phyloP scores from a whole-genome alignment of 2,329 filamentous ascomycete genomes.

The Colletotrichum sublineola region DNA sequence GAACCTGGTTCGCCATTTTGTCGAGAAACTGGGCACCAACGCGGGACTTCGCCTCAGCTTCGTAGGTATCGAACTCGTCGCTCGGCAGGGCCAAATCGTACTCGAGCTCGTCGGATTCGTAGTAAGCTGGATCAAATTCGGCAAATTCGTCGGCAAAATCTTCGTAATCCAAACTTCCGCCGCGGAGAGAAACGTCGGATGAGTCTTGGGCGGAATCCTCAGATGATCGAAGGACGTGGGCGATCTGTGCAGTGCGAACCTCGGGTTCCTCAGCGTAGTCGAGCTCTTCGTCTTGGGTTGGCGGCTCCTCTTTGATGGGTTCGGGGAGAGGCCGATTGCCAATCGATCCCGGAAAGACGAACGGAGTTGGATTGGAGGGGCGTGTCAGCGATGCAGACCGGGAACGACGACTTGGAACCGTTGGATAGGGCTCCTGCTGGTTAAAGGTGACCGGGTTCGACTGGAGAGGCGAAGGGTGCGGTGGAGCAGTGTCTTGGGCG shows the following conservation, averaged over 20 bases:
- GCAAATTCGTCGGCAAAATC: constrained; percentile 33
- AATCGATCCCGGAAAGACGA: background rate
- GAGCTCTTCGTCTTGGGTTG: constrained; percentile 18
- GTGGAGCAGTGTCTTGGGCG: constrained; percentile 34
- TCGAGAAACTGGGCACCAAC: constrained; percentile 30
- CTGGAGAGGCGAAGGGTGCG: constrained; percentile 38
- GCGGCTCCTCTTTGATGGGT: constrained; percentile 17
- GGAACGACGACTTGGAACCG: constrained; percentile 28
- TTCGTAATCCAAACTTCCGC: constrained; percentile 22
- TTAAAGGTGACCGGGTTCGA: constrained; percentile 39
- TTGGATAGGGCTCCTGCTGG: constrained; percentile 29
- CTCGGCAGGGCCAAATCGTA: constrained; percentile 20
- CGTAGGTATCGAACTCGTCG: constrained; percentile 28
- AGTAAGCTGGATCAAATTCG: constrained; percentile 32
- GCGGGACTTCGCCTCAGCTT: constrained; percentile 17
- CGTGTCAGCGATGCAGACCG: constrained; percentile 34
- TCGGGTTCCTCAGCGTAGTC: constrained; percentile 31
- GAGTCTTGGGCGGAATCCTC: constrained; percentile 24
- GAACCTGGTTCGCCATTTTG: constrained; percentile 68
- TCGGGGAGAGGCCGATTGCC: constrained; percentile 11
- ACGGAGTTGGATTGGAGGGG: constrained; percentile 6
- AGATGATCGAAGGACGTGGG: constrained; percentile 25
- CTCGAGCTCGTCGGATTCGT: constrained; percentile 37
- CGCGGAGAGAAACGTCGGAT: constrained; percentile 23
- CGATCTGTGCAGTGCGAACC: constrained; percentile 30